These are phyloP conservation scores for Lachnellula arida DNA, from an alignment of 2,329 filamentous ascomycete genomes.

Conservation along the genomic window DNA sequence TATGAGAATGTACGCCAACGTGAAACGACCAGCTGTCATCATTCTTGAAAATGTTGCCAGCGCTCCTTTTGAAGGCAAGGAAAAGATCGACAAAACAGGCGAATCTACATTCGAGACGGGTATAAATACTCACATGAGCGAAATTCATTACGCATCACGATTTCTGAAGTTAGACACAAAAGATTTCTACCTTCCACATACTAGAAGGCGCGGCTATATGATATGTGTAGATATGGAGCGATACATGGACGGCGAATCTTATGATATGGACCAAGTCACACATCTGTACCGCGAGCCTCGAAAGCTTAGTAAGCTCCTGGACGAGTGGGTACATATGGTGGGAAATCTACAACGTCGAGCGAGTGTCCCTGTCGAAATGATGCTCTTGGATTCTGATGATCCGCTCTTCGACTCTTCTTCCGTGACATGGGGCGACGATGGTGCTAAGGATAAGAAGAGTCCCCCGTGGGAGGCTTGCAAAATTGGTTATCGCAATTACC, in stretches of 20 bases:
- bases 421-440: constrained; percentile 24
- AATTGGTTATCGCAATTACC: constrained; percentile 53
- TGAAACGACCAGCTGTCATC: constrained; percentile 55
- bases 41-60: constrained; percentile 66
- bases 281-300: background rate
- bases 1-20: constrained; percentile 52
- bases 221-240: constrained; percentile 45
- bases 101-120: background rate
- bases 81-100: constrained; percentile 27
- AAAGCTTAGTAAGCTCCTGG: background rate
- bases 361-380: background rate
- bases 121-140: constrained; percentile 16
- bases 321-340: constrained; percentile 8
- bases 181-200: constrained; percentile 70
- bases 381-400: constrained; percentile 37
- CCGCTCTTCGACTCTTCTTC: constrained; percentile 44
- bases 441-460: constrained; percentile 25
- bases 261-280: background rate
- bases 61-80: constrained; percentile 46
- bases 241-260: background rate
- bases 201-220: constrained; percentile 55
- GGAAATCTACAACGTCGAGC: constrained; percentile 35
- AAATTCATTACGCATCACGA: constrained; percentile 50
- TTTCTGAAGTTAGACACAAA: constrained; percentile 59
- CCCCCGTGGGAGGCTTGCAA: constrained; percentile 50